phyloP scores from a whole-genome alignment of 2,329 filamentous ascomycete genomes.

The Cordyceps cicadae region DNA sequence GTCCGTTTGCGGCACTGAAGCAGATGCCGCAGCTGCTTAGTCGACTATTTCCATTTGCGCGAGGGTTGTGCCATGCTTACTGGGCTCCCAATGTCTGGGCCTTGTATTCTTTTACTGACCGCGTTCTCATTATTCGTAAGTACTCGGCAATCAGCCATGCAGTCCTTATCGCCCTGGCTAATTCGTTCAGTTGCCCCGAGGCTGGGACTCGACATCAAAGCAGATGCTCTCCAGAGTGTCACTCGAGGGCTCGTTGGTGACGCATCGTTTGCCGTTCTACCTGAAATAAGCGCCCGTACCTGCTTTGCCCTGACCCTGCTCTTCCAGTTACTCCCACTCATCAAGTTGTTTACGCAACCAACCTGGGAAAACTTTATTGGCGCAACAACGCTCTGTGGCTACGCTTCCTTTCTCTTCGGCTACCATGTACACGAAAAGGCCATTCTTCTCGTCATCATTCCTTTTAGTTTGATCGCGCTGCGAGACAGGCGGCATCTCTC shows the following conservation, averaged over 20 bases:
- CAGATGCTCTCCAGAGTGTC: constrained; percentile 73
- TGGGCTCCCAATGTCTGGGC: constrained; percentile 99
- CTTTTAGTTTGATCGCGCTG: constrained; percentile 86
- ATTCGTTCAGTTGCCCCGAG: constrained; percentile 63
- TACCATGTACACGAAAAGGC: constrained; percentile 99
- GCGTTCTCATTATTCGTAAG: constrained; percentile 72
- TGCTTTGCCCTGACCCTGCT: constrained; percentile 78
- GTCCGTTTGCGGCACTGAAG: constrained; percentile 72
- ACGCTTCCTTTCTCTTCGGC: constrained; percentile 92
- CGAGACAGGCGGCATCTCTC: constrained; percentile 84
- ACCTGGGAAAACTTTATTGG: constrained; percentile 87
- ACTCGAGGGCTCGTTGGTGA: constrained; percentile 91
- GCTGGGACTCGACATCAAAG: constrained; percentile 64
- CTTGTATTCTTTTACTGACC: constrained; percentile 85
- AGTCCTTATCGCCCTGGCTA: neutral
- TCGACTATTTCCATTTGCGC: constrained; percentile 85
- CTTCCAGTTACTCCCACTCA: constrained; percentile 70
- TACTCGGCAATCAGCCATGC: constrained; percentile 11
- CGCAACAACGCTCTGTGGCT: constrained; percentile 84
- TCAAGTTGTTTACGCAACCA: constrained; percentile 73
- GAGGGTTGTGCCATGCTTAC: constrained; percentile 92
- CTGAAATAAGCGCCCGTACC: constrained; percentile 68
- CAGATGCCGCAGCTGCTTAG: constrained; percentile 79
- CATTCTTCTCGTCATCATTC: constrained; percentile 85
- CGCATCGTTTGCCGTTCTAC: constrained; percentile 86